These are phyloP conservation scores for sunflower (Helianthus annuus) DNA, from an alignment of 129 eudicot species.

Conservation along the genomic window HanXRQr2.0-SUNRISE NC_035446.2:111753795-111754294, in stretches of 20 bases:
- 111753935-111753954: slow-evolving; percentile 68
- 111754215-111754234: slow-evolving; percentile 10
- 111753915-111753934: slow-evolving; percentile 69
- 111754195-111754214: slow-evolving; percentile 29
- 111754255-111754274: slow-evolving; percentile 18
- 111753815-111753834: slow-evolving; percentile 51
- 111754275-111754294: slow-evolving; percentile 33
- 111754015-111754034: slow-evolving; percentile 12
- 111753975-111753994: slow-evolving; percentile 41
- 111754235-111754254: slow-evolving; percentile 27
- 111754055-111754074: not conserved
- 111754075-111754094: not conserved
- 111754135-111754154: slow-evolving; percentile 31
- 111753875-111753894: slow-evolving; percentile 74
- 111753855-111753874: slow-evolving; percentile 74
- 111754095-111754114: slow-evolving; percentile 26
- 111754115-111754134: slow-evolving; percentile 15
- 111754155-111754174: not conserved
- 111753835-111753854: slow-evolving; percentile 67
- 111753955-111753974: slow-evolving; percentile 56
- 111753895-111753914: slow-evolving; percentile 45
- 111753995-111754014: slow-evolving; percentile 39
- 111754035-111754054: slow-evolving; percentile 22
- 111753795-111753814: slow-evolving; percentile 78
- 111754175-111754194: slow-evolving; percentile 13